Conservation (phyloP, 148 eudicot species). For the Rheum nobile region DNA sequence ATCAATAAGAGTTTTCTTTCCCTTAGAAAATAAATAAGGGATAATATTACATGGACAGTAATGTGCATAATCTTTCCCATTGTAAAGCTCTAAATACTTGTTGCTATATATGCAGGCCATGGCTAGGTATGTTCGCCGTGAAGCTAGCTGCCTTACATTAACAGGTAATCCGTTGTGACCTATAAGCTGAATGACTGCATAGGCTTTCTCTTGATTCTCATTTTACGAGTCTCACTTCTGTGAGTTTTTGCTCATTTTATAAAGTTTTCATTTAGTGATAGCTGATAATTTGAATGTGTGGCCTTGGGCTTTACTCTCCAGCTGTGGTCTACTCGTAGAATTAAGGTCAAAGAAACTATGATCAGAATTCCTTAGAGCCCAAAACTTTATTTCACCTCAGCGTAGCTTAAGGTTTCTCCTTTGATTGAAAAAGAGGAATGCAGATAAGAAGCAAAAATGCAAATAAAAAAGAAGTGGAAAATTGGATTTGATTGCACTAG, state of each 20-base stretch:
- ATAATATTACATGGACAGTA: not conserved
- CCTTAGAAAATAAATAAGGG: not conserved
- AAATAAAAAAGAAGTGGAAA: too few species aligned
- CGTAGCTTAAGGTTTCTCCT: not conserved
- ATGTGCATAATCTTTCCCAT: not conserved
- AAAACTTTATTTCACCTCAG: too few species aligned
- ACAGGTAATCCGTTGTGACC: slow-evolving; percentile 35
- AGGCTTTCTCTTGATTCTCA: not conserved
- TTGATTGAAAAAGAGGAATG: not conserved
- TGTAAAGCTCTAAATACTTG: slow-evolving; percentile 4
- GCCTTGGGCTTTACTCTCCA: too few species aligned
- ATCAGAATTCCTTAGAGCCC: too few species aligned
- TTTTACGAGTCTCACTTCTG: not conserved
- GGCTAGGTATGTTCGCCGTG: slow-evolving; percentile 77
- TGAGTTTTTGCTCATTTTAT: not conserved
- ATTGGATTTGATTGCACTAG: not conserved
- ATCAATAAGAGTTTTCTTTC: not conserved
- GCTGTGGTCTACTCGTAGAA: too few species aligned
- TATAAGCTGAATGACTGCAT: not conserved
- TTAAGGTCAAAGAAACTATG: too few species aligned
- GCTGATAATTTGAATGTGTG: not conserved
- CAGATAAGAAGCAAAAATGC: too few species aligned
- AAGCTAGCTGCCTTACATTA: slow-evolving; percentile 54
- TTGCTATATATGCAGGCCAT: slow-evolving; percentile 44
- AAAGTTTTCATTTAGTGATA: not conserved